phyloP scores from a whole-genome alignment of 345 rosid genomes.

The Camelina sativa region DNA sequence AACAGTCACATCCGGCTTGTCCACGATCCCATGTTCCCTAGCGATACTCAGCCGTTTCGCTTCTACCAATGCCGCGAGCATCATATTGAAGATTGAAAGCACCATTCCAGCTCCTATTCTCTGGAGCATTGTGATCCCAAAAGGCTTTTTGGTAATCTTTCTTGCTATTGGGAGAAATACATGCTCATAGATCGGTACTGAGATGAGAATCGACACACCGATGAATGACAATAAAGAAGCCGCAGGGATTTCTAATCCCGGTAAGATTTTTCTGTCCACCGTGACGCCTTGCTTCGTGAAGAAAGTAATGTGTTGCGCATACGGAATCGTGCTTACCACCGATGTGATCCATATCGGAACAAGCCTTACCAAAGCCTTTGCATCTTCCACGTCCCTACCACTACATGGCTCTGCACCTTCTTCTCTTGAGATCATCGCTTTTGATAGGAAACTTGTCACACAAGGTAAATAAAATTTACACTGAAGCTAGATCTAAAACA shows the following conservation, averaged over 20 bases:
- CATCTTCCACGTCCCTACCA: slow-evolving; percentile 76
- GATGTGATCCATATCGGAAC: slow-evolving; percentile 74
- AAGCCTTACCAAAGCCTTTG: slow-evolving; percentile 68
- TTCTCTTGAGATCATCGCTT: slow-evolving; percentile 50
- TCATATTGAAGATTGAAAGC: slow-evolving; percentile 33
- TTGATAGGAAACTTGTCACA: slow-evolving; percentile 50
- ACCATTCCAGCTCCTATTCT: slow-evolving; percentile 44
- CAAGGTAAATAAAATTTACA: slow-evolving; percentile 2
- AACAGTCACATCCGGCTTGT: slow-evolving; percentile 19
- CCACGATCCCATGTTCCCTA: slow-evolving; percentile 13
- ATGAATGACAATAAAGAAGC: slow-evolving; percentile 67
- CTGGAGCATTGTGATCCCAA: slow-evolving; percentile 46
- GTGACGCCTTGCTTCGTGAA: slow-evolving; percentile 82
- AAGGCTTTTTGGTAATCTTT: slow-evolving; percentile 36
- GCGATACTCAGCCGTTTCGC: slow-evolving; percentile 26
- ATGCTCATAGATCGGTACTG: slow-evolving; percentile 62
- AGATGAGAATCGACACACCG: slow-evolving; percentile 62
- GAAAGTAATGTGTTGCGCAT: slow-evolving; percentile 67
- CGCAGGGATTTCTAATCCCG: slow-evolving; percentile 59
- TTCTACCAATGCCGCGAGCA: slow-evolving; percentile 40
- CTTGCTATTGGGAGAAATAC: slow-evolving; percentile 52
- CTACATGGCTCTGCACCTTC: slow-evolving; percentile 55
- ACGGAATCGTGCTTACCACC: slow-evolving; percentile 59
- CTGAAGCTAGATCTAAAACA: not conserved
- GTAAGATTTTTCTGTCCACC: slow-evolving; percentile 55